Base-by-base conservation (phyloP, 2,329 filamentous ascomycete genomes). In the Colletotrichum plurivorum region DNA sequence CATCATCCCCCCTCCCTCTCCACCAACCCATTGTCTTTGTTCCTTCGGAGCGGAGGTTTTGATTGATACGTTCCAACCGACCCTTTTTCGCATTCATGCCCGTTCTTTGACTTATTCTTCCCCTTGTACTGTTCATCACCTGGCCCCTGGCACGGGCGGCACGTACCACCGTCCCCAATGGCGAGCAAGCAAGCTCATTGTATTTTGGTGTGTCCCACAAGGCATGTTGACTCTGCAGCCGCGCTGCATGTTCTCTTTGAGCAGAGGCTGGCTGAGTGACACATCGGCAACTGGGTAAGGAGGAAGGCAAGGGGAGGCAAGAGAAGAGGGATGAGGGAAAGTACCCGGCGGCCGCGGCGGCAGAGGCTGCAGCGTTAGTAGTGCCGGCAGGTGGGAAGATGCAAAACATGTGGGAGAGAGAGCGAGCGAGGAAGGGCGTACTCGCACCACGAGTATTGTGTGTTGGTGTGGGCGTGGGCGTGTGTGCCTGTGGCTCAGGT, bases 1-100 rank as follows among this genome's bases (percentile, higher is more conserved):
- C 45, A 48, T 18, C 18, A 16, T 20, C 18, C 16, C 18, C 16
- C 45, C 16, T 18, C 45, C n/a, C 16, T 48, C 45, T 43, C 45
- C 45, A 22, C 49, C 49, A 62, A 69, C 49, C 59, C 66, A 69
- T 69, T 69, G 66, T 69, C 66, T 69, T 69, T 69, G 66, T 69
- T 61, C 62, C 51, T 69, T 46, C 20, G 43, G 62, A 48, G 49
- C 18, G 20, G 46, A 12, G 46, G 18, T 62, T 62, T 62, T 62
- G 59, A 62, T 62, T 63, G 62, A 41, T n/a, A 60, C 62, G 66
- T 64, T 31, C 55, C 55, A 51, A 39, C 43, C 48, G 16, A 58
- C 46, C 20, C 64, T 53, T 54, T 55, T 66, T 52, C 55, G 55
- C 62, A 69, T 67, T 69, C 62, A 69, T 67, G 49, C 63, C 48